Percentiles rank a stretch among this genome's conserved stretches.
These are phyloP conservation scores for Phytophthora foliorum DNA, from an alignment of 352 stramenopile species.

Conservation along the genomic window DNA sequence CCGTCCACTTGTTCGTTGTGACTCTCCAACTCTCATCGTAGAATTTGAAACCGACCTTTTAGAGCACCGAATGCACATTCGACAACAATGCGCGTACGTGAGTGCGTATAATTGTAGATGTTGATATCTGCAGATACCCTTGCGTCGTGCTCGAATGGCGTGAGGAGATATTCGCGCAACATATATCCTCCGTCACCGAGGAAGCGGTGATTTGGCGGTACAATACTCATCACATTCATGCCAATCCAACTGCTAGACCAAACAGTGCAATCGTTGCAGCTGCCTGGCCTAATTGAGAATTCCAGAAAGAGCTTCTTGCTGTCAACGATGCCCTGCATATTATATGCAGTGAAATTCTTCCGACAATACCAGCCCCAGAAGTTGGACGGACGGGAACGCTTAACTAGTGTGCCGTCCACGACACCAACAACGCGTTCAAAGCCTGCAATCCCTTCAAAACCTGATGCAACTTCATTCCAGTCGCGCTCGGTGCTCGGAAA, in stretches of 20 bases:
- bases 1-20: background rate
- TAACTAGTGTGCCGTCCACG: background rate
- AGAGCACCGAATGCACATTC: slow-evolving; percentile 1
- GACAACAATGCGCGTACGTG: background rate
- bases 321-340: slow-evolving; percentile 2
- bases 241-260: slow-evolving; percentile 4
- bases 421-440: slow-evolving; percentile 1
- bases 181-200: slow-evolving; percentile 2
- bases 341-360: slow-evolving; percentile 6
- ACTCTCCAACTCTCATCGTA: background rate
- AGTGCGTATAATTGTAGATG: background rate
- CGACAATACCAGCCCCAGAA: background rate
- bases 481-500: background rate
- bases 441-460: background rate
- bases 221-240: background rate
- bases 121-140: background rate
- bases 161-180: background rate
- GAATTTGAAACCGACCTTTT: slow-evolving; percentile 10
- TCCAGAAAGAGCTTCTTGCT: slow-evolving; percentile 5
- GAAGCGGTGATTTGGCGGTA: background rate
- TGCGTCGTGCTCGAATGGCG: slow-evolving; percentile 2
- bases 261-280: slow-evolving; percentile 3
- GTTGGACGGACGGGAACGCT: background rate
- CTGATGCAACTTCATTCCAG: background rate
- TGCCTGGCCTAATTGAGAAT: background rate